These are phyloP conservation scores for Nicotiana tomentosiformis DNA, from an alignment of 257 asterid genomes.

Conservation along the genomic window DNA sequence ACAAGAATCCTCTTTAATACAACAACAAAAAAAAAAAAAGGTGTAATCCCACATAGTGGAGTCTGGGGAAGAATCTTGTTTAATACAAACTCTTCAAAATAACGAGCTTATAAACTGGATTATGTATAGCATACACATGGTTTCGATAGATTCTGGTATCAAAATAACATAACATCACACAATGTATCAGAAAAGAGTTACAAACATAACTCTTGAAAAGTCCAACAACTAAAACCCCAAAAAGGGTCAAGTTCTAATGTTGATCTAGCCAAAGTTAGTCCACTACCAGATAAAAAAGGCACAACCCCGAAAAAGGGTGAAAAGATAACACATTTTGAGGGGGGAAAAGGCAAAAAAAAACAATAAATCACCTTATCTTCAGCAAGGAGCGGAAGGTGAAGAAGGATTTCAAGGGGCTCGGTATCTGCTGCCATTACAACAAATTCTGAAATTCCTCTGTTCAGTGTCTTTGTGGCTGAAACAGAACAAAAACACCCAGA, in stretches of 20 bases:
- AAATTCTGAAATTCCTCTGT: conserved; percentile 89
- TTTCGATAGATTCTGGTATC: neutral
- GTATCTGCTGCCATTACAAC: conserved; percentile 93
- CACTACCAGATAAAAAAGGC: neutral
- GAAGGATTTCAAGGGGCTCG: conserved; percentile 91
- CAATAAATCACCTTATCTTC: conserved; percentile 67
- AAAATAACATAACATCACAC: neutral
- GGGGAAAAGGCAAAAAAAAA: neutral
- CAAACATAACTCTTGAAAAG: neutral
- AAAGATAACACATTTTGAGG: neutral
- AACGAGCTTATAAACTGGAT: neutral
- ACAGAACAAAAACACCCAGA: neutral
- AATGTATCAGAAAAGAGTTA: neutral
- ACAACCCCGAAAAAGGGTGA: neutral
- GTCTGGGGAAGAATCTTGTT: neutral
- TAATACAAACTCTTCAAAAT: neutral
- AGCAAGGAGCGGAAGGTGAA: conserved; percentile 91
- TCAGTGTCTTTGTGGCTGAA: conserved; percentile 91
- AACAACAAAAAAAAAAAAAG: too few species aligned
- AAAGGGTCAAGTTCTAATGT: too few species aligned
- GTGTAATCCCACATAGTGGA: too few species aligned
- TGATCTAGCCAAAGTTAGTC: neutral
- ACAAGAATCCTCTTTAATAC: too few species aligned
- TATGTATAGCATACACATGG: neutral
- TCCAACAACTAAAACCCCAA: too few species aligned